Base-by-base conservation (phyloP, 306 rosid species). In the Acacia melanoxylon region DNA sequence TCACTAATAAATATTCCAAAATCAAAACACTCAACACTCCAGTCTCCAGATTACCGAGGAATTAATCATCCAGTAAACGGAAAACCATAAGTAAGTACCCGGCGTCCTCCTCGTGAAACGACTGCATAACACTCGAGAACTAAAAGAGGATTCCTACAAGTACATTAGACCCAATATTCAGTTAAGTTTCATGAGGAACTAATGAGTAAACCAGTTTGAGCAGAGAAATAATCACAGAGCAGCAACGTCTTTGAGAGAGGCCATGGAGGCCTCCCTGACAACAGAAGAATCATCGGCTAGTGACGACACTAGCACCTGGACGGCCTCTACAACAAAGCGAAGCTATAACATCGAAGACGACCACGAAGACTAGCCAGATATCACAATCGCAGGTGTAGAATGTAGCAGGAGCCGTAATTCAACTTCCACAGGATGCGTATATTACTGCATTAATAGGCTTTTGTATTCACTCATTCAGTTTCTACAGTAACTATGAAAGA, bases 31-130 rank as follows among this genome's bases (percentile, higher is more conserved):
- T 40, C 51, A 20, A 63, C 13, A 48, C n/a, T n/a, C n/a, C n/a
- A n/a, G n/a, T n/a, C 48, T n/a, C 25, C 17, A 25, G 33, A 66
- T 56, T 13, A 75, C 46, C 25, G 1, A 6, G 4, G 42, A 74
- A 44, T 11, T 11, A 6, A 77, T 14, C 10, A 1, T 16, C 16
- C 16, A 72, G 33, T 0, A 16, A 48, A 59, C 13, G 1, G 52
- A 75, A 79, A 61, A 56, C 68, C 72, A 73, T 8, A 8, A 78
- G 27, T 78, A 74, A 66, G 51, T 83, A 94, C 98, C 90, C 98
- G 89, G 7, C 98, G 94, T 70, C 98, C 98, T 33, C 98, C 98
- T 35, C 97, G 91, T 13, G 98, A 95, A 78, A 83, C 91, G 3
- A 92, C 81, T 2, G 90, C 89, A 78, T 97, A 95, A 77, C 97